Base-by-base conservation (phyloP, 441 rosid genomes). In the Geranium incanum region DNA sequence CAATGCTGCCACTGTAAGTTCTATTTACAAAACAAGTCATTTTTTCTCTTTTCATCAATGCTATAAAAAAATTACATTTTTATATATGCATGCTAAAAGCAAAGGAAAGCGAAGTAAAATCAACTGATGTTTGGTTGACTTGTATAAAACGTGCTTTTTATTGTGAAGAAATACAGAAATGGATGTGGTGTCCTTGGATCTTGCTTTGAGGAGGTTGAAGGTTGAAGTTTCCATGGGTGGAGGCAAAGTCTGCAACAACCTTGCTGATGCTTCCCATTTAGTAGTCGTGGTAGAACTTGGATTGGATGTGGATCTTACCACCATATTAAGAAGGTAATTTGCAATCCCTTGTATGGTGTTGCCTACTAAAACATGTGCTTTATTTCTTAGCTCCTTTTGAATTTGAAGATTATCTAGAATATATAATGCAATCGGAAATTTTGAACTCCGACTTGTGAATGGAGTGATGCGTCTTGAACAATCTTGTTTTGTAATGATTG, bases 161-260 rank as follows among this genome's bases (percentile, higher is more conserved):
- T 68, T 52, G 62, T 78, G 72, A 73, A 92, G 98, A 81, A 81
- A 80, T 72, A 73, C 79, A 21, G 93, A 86, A 57, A 81, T 83
- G 85, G 87, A 88, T 72, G 77, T 62, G 66, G 4, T 83, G 60
- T 68, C 88, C 74, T 70, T 85, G 82, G 83, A 76, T 74, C 81
- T 89, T 74, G 76, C 76, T 70, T 43, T 81, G 78, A 90, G 86
- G 84, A 92, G 98, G 81, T 79, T 89, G 86, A 85, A 80, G 80
- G 86, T 82, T 78, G 93, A 89, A 79, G 85, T 95, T 73, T 66
- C 77, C 66, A 87, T 89, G 91, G 86, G 84, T 52, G 97, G 98
- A 78, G 99, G 99, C 50, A 86, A 82, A 80, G 82, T 89, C 74
- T 85, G 84, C 77, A 52, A 86, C 77, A 77, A 80, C 81, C 84